Evolutionary conservation across 176 grass and related monocot species (phyloP).

Genomic region (Musa beccarii): DNA sequence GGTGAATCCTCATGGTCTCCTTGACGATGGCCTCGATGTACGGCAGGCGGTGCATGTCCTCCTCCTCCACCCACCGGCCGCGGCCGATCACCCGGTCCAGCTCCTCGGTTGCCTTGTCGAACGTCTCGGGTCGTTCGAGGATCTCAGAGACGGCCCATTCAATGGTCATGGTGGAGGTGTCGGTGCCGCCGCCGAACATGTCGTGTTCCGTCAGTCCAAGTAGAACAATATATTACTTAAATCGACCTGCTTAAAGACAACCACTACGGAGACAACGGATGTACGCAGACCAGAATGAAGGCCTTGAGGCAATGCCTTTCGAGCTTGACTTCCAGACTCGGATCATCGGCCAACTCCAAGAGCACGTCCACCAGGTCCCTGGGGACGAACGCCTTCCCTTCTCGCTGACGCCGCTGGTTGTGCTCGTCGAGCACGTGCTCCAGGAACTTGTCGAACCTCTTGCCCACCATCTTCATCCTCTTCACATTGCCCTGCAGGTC

Average conservation of each 20-base stretch:
- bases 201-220: neutral
- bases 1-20: slow-evolving; percentile 4
- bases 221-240: neutral
- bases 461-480: slow-evolving; percentile 12
- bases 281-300: slow-evolving; percentile 27
- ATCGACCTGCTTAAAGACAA: neutral
- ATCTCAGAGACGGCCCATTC: slow-evolving; percentile 1
- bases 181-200: neutral
- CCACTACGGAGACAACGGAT: no score
- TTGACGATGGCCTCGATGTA: slow-evolving; percentile 2
- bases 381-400: slow-evolving; percentile 33
- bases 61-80: neutral
- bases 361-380: slow-evolving; percentile 37
- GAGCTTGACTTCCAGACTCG: slow-evolving; percentile 53
- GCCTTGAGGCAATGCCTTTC: slow-evolving; percentile 45
- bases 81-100: slow-evolving; percentile 3
- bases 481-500: slow-evolving; percentile 8
- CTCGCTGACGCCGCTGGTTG: neutral
- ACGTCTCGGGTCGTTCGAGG: neutral
- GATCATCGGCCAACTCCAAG: slow-evolving; percentile 62
- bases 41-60: neutral
- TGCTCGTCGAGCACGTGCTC: slow-evolving; percentile 9
- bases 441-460: slow-evolving; percentile 58
- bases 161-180: neutral
- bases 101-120: neutral